Base-by-base conservation (phyloP, 352 stramenopile genomes). In the Phytophthora vignae region DNA sequence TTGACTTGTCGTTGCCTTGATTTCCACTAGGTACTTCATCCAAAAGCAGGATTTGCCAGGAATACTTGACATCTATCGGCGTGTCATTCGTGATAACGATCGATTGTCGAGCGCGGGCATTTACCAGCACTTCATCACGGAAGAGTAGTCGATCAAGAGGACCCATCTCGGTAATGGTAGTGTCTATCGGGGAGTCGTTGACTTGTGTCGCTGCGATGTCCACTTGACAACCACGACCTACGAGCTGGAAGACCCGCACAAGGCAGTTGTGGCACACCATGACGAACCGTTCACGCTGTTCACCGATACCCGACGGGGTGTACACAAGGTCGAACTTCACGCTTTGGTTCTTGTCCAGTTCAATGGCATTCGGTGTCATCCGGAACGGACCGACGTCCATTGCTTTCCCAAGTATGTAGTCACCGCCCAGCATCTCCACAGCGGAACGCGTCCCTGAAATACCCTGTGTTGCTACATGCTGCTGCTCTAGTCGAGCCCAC, bases 221-320 rank as follows among this genome's bases (percentile, higher is more conserved):
- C 3, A 96, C 82, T 60, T 94, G 81, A 58, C 83, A 94, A 1
- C 87, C 81, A 7, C 84, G 82, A 10, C 88, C 88, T 6, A 84
- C 74, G 12, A 96, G 59, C 54, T 93, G 81, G 46, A 94, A 94
- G 0, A 87, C 68, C 4, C 82, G 85, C 40, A 94, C 87, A 31
- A 96, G 77, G 55, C 87, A 93, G 62, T 96, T 96, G 78, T 96
- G 85, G 58, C 87, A 96, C 22, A 96, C 85, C 74, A 96, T 82
- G 21, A 93, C 79, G 53, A 96, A 90, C 36, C 86, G 83, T 33
- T 84, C 78, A 14, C 82, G 76, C 54, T 88, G 70, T 31, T 92
- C 83, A 15, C 87, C 85, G 29, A 92, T 69, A n/a, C 71, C 73
- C 0, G 69, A 87, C 4, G 88, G 85, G 8, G 78, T 69, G 48